These are phyloP conservation scores for Cicer judaicum DNA, from an alignment of 306 rosid species.

Conservation along the genomic window DNA sequence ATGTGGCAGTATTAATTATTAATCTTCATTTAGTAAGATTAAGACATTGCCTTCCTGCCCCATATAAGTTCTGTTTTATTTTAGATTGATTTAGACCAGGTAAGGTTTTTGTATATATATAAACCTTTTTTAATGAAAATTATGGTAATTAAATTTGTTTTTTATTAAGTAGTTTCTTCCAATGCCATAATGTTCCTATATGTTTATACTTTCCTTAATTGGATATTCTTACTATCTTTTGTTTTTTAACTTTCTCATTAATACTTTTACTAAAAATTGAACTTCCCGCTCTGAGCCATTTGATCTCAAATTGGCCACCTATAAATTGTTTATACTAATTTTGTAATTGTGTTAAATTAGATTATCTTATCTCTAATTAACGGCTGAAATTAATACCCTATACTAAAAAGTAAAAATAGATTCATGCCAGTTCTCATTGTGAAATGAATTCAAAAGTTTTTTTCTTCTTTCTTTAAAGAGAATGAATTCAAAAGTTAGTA, in stretches of 20 bases:
- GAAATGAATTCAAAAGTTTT: neutral
- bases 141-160: neutral
- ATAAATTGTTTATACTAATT: too few relatives aligned
- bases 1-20: neutral
- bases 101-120: constrained; percentile 17
- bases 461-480: too few relatives aligned
- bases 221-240: too few relatives aligned
- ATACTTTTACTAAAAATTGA: too few relatives aligned
- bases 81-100: neutral
- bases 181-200: neutral
- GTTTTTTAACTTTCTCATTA: neutral
- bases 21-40: neutral
- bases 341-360: too few relatives aligned
- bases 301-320: too few relatives aligned
- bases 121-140: neutral
- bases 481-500: neutral
- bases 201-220: neutral
- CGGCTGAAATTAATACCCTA: too few relatives aligned
- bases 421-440: neutral
- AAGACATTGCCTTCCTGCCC: constrained; percentile 7
- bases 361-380: too few relatives aligned
- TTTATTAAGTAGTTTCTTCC: too few relatives aligned
- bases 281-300: too few relatives aligned
- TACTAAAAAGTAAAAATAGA: neutral
- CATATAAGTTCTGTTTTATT: neutral